A percentile compares a stretch with the other conserved stretches of the same genome.
Conservation (phyloP, 306 rosid species). For the Corylus heterophylla region DNA sequence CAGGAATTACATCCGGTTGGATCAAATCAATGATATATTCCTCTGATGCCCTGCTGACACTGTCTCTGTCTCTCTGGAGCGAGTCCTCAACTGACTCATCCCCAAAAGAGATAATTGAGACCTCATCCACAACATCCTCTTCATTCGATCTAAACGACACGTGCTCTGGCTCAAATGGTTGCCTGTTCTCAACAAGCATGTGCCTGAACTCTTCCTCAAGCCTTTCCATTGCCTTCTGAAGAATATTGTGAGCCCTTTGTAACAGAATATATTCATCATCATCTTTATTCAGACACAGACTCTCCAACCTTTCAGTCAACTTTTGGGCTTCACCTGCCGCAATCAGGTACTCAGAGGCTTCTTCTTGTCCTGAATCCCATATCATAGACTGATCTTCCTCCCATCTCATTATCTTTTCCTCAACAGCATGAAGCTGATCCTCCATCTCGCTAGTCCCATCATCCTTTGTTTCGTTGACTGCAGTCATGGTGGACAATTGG, state of each 20-base stretch:
- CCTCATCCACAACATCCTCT: slow-evolving; percentile 61
- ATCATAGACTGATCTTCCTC: slow-evolving; percentile 76
- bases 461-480: slow-evolving; percentile 33
- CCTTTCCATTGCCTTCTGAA: slow-evolving; percentile 83
- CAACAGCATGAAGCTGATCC: slow-evolving; percentile 42
- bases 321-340: slow-evolving; percentile 59
- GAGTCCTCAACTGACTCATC: slow-evolving; percentile 73
- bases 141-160: slow-evolving; percentile 71
- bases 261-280: slow-evolving; percentile 45
- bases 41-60: slow-evolving; percentile 58
- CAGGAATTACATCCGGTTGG: slow-evolving; percentile 59
- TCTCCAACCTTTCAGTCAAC: slow-evolving; percentile 58
- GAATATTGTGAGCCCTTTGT: slow-evolving; percentile 64
- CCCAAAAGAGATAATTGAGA: slow-evolving; percentile 67
- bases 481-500: slow-evolving; percentile 52
- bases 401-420: slow-evolving; percentile 69
- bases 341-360: slow-evolving; percentile 59
- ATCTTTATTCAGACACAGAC: slow-evolving; percentile 49
- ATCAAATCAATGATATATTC: slow-evolving; percentile 68
- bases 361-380: slow-evolving; percentile 71
- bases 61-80: slow-evolving; percentile 57
- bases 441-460: slow-evolving; percentile 41
- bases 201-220: slow-evolving; percentile 79
- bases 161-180: slow-evolving; percentile 70
- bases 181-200: slow-evolving; percentile 70